Percentiles rank a stretch among this genome's conserved stretches.
Evolutionary conservation across 2,329 filamentous ascomycete species (phyloP).

Genomic region (Penicillium sp.): DNA sequence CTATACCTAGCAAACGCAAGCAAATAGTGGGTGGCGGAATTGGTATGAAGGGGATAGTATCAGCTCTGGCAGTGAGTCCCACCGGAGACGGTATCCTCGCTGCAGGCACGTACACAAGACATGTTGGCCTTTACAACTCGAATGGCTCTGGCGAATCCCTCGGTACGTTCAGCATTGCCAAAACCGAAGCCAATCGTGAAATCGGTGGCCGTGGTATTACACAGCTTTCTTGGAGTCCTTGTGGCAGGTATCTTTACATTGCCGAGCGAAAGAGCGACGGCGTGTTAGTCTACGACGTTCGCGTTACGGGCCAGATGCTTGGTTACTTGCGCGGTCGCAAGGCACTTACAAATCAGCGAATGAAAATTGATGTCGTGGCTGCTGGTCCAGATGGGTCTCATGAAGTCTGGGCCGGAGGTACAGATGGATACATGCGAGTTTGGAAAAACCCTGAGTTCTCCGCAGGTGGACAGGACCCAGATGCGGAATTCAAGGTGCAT

Average conservation of each 20-base stretch:
- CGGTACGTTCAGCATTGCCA: slow-evolving; percentile 53
- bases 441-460: slow-evolving; percentile 50
- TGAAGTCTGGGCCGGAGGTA: slow-evolving; percentile 62
- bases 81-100: slow-evolving; percentile 52
- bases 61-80: slow-evolving; percentile 50
- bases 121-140: slow-evolving; percentile 57
- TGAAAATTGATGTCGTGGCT: slow-evolving; percentile 55
- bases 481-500: slow-evolving; percentile 48
- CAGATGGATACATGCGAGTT: slow-evolving; percentile 55
- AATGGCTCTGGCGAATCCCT: slow-evolving; percentile 52
- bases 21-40: slow-evolving; percentile 49
- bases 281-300: slow-evolving; percentile 60
- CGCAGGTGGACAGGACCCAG: slow-evolving; percentile 45
- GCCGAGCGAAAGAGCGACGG: slow-evolving; percentile 59
- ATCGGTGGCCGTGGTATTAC: slow-evolving; percentile 57
- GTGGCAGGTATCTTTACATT: slow-evolving; percentile 60
- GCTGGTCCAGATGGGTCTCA: slow-evolving; percentile 38
- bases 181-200: slow-evolving; percentile 37
- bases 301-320: slow-evolving; percentile 54
- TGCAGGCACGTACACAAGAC: slow-evolving; percentile 58
- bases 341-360: slow-evolving; percentile 55
- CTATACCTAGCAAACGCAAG: slow-evolving; percentile 52
- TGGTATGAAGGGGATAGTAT: slow-evolving; percentile 59
- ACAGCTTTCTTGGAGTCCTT: slow-evolving; percentile 58
- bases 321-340: slow-evolving; percentile 51